Evolutionary conservation across 371 early-diverging fungal genomes (phyloP).

Genomic region (Rhizopus microsporus): DNA sequence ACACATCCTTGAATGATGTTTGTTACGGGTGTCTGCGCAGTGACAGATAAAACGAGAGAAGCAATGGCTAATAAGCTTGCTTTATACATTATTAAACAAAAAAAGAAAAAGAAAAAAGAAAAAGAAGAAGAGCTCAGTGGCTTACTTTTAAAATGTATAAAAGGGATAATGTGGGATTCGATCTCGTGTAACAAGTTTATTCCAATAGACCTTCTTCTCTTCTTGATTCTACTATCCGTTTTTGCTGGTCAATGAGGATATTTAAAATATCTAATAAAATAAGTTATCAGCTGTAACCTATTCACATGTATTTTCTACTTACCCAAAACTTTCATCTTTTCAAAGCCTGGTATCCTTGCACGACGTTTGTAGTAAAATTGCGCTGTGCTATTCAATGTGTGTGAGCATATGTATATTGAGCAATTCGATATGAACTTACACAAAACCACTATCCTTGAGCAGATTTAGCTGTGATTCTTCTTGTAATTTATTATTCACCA

Average conservation of each 20-base stretch:
- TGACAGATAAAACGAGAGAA: slow-evolving; percentile 16
- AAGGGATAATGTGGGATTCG: background rate
- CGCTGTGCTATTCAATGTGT: slow-evolving; percentile 2
- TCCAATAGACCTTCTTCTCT: slow-evolving; percentile 13
- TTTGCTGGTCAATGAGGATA: slow-evolving; percentile 16
- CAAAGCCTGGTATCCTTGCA: slow-evolving; percentile 16
- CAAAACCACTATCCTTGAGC: slow-evolving; percentile 12
- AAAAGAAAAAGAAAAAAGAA: slow-evolving; percentile 1
- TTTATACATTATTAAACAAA: slow-evolving; percentile 3
- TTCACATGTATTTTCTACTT: background rate
- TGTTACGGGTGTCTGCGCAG: slow-evolving; percentile 40
- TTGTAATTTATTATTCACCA: background rate
- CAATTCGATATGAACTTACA: slow-evolving; percentile 8
- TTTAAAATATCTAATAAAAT: slow-evolving; percentile 11
- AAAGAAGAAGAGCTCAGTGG: background rate
- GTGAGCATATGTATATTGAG: background rate
- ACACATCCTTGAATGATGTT: slow-evolving; percentile 45
- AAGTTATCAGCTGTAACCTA: background rate
- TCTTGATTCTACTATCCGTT: slow-evolving; percentile 10
- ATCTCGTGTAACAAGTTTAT: background rate
- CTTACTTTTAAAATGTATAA: background rate
- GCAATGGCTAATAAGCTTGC: slow-evolving; percentile 21
- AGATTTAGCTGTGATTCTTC: slow-evolving; percentile 30
- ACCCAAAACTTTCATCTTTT: slow-evolving; percentile 24
- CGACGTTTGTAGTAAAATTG: slow-evolving; percentile 15